Percentiles rank a stretch among this genome's conserved stretches.
Evolutionary conservation across 2,329 filamentous ascomycete species (phyloP).

Genomic region (Fusarium sulawesiense): DNA sequence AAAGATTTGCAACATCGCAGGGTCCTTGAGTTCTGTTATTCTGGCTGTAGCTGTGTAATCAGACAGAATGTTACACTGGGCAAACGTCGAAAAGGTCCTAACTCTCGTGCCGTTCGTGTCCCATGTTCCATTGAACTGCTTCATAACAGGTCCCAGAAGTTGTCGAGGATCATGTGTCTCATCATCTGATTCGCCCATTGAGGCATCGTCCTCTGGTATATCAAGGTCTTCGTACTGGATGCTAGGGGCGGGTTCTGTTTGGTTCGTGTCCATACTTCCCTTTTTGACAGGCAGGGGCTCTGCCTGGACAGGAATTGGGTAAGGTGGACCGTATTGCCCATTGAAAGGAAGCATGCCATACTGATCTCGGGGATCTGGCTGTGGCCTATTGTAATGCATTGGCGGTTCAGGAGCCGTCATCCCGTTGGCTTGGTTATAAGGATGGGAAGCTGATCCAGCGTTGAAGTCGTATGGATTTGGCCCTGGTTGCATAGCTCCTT

Average conservation of each 20-base stretch:
- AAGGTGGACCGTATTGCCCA: slow-evolving; percentile 19
- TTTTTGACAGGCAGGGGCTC: slow-evolving; percentile 16
- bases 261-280: slow-evolving; percentile 12
- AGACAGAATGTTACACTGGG: slow-evolving; percentile 64
- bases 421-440: slow-evolving; percentile 28
- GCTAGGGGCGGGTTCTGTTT: slow-evolving; percentile 14
- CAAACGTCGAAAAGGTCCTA: slow-evolving; percentile 62
- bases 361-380: slow-evolving; percentile 30
- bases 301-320: slow-evolving; percentile 16
- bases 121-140: slow-evolving; percentile 50
- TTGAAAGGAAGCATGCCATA: slow-evolving; percentile 21
- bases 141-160: slow-evolving; percentile 50
- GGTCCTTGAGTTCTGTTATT: slow-evolving; percentile 81
- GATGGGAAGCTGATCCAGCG: slow-evolving; percentile 19
- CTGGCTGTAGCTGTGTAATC: slow-evolving; percentile 74
- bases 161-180: slow-evolving; percentile 58
- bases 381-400: slow-evolving; percentile 25
- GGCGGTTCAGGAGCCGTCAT: slow-evolving; percentile 26
- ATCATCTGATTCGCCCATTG: slow-evolving; percentile 71
- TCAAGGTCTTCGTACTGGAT: slow-evolving; percentile 49
- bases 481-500: slow-evolving; percentile 18
- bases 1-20: slow-evolving; percentile 84
- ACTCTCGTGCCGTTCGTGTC: slow-evolving; percentile 55
- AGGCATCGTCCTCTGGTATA: slow-evolving; percentile 67
- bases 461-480: slow-evolving; percentile 39